A percentile compares a stretch with the other conserved stretches of the same genome.
phyloP scores from a whole-genome alignment of 2,329 filamentous ascomycete genomes.

The Aspergillus pseudonomiae region DNA sequence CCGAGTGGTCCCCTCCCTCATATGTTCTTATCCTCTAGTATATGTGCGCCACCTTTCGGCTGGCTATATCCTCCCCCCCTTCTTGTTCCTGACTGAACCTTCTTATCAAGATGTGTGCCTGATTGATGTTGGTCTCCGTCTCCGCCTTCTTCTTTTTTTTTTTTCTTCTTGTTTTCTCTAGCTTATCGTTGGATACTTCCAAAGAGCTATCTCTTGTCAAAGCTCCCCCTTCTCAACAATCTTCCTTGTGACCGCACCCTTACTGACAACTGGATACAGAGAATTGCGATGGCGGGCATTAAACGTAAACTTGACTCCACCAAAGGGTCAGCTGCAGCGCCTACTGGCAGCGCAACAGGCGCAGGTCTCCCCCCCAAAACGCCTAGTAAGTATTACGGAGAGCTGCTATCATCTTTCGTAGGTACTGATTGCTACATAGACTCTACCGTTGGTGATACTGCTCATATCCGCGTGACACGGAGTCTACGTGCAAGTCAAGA shows the following conservation, averaged over 20 bases:
- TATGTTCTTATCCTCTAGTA: background rate
- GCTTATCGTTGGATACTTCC: background rate
- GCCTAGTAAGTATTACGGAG: slow-evolving; percentile 25
- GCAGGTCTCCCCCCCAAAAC: slow-evolving; percentile 24
- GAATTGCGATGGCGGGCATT: slow-evolving; percentile 40
- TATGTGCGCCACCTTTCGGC: background rate
- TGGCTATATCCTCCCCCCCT: background rate
- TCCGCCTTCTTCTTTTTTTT: background rate
- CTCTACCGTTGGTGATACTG: slow-evolving; percentile 16
- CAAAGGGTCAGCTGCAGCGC: slow-evolving; percentile 22
- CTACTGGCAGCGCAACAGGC: slow-evolving; percentile 21
- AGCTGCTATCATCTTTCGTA: background rate
- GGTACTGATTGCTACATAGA: slow-evolving; percentile 22
- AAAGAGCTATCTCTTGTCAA: background rate
- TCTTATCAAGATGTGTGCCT: background rate
- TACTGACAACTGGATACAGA: slow-evolving; percentile 18
- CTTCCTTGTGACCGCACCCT: background rate
- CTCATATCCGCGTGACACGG: slow-evolving; percentile 26
- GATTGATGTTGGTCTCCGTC: background rate
- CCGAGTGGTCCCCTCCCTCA: background rate
- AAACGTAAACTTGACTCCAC: slow-evolving; percentile 37
- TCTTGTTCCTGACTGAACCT: background rate
- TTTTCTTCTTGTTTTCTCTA: background rate
- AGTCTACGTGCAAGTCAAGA: slow-evolving; percentile 28
- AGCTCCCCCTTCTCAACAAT: background rate